These are phyloP conservation scores for Blakeslea trispora DNA, from an alignment of 371 early-diverging fungal genomes.

Conservation along the genomic window DNA sequence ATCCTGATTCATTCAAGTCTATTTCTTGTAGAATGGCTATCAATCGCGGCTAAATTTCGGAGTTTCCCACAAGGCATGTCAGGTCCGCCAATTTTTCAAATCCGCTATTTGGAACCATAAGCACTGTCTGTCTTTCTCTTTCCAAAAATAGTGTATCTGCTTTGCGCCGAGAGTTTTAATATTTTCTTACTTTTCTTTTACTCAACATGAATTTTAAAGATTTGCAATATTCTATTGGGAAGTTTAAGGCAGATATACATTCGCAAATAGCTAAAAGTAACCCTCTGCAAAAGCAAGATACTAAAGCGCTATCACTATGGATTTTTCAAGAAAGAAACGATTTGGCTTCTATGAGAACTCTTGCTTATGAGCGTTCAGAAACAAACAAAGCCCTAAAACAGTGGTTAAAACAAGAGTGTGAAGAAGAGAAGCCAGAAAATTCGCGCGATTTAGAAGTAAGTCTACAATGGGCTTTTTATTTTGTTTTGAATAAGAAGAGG, in stretches of 20 bases:
- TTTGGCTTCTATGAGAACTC: constrained; percentile 37
- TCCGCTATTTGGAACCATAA: too few relatives aligned
- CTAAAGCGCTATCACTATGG: constrained; percentile 41
- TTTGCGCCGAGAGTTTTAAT: neutral
- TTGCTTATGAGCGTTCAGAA: constrained; percentile 37
- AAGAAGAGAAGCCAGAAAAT: constrained; percentile 27
- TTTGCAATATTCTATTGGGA: constrained; percentile 46
- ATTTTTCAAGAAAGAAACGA: constrained; percentile 48
- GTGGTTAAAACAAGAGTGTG: constrained; percentile 39
- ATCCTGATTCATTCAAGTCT: too few relatives aligned
- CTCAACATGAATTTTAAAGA: constrained; percentile 46
- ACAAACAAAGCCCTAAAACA: constrained; percentile 33
- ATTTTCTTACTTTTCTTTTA: neutral
- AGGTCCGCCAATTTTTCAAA: too few relatives aligned
- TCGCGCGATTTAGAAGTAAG: constrained; percentile 39
- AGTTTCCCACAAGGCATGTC: too few relatives aligned
- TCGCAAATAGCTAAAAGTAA: constrained; percentile 46
- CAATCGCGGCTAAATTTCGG: too few relatives aligned
- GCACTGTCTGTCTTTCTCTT: too few relatives aligned
- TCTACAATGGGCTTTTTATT: neutral
- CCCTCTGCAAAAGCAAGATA: constrained; percentile 48
- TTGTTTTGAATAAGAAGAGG: neutral
- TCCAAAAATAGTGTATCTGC: neutral
- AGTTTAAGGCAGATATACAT: constrained; percentile 42
- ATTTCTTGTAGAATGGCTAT: too few relatives aligned